Base-by-base conservation (phyloP, 1,284 basidiomycete species). In the Leucoagaricus sp. region DNA sequence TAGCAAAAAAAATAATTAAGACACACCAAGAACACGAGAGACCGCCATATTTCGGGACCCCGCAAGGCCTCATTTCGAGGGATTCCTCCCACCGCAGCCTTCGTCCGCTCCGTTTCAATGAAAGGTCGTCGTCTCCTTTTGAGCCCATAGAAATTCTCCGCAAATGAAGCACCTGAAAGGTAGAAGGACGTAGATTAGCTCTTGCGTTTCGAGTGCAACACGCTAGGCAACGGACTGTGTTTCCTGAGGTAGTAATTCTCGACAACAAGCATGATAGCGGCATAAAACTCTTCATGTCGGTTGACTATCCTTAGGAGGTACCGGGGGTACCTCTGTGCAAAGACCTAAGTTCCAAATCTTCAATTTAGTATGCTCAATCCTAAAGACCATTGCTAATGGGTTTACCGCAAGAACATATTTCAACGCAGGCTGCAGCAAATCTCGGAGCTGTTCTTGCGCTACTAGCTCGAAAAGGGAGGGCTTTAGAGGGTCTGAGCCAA, bases 391-490 rank as follows among this genome's bases (percentile, higher is more conserved):
- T 23, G 15, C 21, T 34, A 38, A 34, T 26, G 23, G 7, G 21
- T 53, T 45, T 68, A 95, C 94, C 55, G 91, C 92, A 44, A 99
- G 77, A 54, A 97, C 89, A 77, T 99, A 99, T 71, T 96, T 94
- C 65, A 98, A 77, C 12, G 96, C 96, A 6, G 97, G 97, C 64
- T 98, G 95, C 21, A 99, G 81, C 1, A 98, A 81, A 64, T 96
- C 93, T 59, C 90, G 78, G 21, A 99, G 84, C 71, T 99, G 96
- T 61, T 98, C 95, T 71, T 98, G 94, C 0, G 96, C 96, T 25
- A 97, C 81, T 3, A 99, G 85, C 73, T 99, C 97, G 67, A 98
- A 99, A 45, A 99, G 79, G 9, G 94, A 96, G 0, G 97, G 97
- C 58, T 92, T 88, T 49, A 87, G 73, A 12, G 87, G 82, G 66